Conservation (phyloP, 2,329 filamentous ascomycete species). For the Fusarium sp. region DNA sequence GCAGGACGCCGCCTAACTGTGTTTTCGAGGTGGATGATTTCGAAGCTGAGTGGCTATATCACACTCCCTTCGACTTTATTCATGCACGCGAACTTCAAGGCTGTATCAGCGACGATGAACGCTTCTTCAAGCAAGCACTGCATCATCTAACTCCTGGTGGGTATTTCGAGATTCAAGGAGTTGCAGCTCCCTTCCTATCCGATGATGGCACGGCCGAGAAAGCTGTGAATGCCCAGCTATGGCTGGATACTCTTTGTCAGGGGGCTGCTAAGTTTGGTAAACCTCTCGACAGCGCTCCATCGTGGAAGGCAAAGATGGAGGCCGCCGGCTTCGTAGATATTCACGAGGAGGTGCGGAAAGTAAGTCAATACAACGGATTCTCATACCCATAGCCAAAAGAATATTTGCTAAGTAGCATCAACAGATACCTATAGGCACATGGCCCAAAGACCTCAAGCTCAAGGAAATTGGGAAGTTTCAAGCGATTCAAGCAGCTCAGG, state of each 20-base stretch:
- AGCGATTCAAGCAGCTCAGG: conserved; percentile 13
- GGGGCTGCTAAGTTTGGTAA: conserved; percentile 14
- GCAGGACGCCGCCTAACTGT: conserved; percentile 20
- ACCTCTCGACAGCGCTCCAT: conserved; percentile 6
- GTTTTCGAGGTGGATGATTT: conserved; percentile 22
- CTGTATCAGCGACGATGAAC: conserved; percentile 9
- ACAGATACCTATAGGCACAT: conserved; percentile 14
- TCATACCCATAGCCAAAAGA: background rate
- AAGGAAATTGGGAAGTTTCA: conserved; percentile 25
- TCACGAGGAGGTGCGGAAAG: conserved; percentile 18
- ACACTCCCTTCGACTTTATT: conserved; percentile 21
- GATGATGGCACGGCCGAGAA: conserved; percentile 17
- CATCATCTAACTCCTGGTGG: conserved; percentile 5
- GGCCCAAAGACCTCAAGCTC: conserved; percentile 23
- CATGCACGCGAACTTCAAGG: conserved; percentile 21
- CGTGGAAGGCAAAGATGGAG: conserved; percentile 12
- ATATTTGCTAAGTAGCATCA: background rate
- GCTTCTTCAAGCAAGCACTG: conserved; percentile 7
- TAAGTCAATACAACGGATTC: background rate
- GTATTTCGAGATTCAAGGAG: conserved; percentile 14
- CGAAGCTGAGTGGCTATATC: conserved; percentile 19
- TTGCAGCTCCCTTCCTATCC: conserved; percentile 1
- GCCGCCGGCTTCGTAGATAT: conserved; percentile 15
- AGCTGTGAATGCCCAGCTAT: conserved; percentile 11
- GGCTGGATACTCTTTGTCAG: background rate